Percentiles rank a stretch among this genome's conserved stretches.
Evolutionary conservation across 805 yeast genomes (phyloP).

Genomic region (Ogataea trehaloabstinens): DNA sequence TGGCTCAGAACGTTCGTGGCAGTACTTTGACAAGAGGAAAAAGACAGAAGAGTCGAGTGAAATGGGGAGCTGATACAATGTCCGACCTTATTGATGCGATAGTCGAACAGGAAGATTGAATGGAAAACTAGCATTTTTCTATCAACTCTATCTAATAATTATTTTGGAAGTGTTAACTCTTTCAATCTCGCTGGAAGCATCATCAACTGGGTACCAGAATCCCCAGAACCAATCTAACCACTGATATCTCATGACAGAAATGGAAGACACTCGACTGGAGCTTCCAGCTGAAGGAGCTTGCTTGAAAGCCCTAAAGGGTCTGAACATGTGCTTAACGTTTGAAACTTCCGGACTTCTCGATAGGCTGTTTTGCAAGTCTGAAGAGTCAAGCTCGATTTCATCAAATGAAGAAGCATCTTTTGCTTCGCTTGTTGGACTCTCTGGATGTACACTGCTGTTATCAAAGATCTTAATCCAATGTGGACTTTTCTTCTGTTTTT

Average conservation of each 20-base stretch:
- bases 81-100: conserved; percentile 51
- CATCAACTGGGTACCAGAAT: conserved; percentile 24
- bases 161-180: background rate
- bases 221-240: conserved; percentile 25
- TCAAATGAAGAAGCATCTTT: conserved; percentile 3
- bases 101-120: conserved; percentile 7
- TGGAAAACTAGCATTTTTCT: conserved; percentile 1
- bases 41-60: conserved; percentile 53
- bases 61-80: conserved; percentile 64
- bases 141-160: background rate
- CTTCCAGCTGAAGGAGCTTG: conserved; percentile 2
- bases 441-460: conserved; percentile 1
- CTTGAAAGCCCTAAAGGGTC: conserved; percentile 6
- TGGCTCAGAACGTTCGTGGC: conserved; percentile 43
- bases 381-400: conserved; percentile 3
- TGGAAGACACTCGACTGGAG: conserved; percentile 13
- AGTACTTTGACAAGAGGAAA: conserved; percentile 52
- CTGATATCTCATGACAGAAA: conserved; percentile 11
- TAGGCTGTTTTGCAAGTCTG: conserved; percentile 1
- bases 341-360: conserved; percentile 3
- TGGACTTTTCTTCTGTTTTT: conserved; percentile 6
- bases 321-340: conserved; percentile 5
- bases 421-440: background rate
- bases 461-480: conserved; percentile 21
- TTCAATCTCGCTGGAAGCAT: conserved; percentile 1